Evolutionary conservation across 495 filamentous ascomycete genomes (phyloP).

Genomic region (Annulohypoxylon maeteangense): DNA sequence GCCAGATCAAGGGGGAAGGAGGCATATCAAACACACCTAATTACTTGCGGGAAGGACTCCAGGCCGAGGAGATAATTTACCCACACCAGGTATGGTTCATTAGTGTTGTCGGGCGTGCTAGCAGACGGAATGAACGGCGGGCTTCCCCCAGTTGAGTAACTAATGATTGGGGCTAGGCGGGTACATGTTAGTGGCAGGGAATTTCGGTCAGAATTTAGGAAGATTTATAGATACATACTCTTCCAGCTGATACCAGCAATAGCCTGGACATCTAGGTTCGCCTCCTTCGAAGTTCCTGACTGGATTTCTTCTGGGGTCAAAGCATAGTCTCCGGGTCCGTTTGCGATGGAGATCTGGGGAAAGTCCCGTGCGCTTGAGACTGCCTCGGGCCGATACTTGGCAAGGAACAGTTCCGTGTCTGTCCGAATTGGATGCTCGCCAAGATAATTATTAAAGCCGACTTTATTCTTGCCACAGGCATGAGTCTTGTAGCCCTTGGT

Average conservation of each 20-base stretch:
- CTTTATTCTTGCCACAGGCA: slow-evolving; percentile 55
- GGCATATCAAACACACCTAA: slow-evolving; percentile 53
- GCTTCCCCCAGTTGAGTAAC: slow-evolving; percentile 57
- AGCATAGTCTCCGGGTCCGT: slow-evolving; percentile 48
- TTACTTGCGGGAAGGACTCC: slow-evolving; percentile 72
- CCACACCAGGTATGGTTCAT: slow-evolving; percentile 84
- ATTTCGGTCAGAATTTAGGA: not conserved
- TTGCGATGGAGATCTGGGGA: slow-evolving; percentile 54
- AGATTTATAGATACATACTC: slow-evolving; percentile 24
- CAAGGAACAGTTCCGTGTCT: slow-evolving; percentile 60
- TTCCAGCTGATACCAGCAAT: slow-evolving; percentile 48
- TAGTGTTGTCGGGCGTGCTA: slow-evolving; percentile 61
- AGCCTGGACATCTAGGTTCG: slow-evolving; percentile 80
- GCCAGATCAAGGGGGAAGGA: not conserved
- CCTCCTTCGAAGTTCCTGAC: slow-evolving; percentile 64
- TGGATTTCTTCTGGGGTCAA: slow-evolving; percentile 37
- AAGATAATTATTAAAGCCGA: slow-evolving; percentile 63
- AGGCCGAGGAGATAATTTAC: slow-evolving; percentile 63
- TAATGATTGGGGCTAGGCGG: slow-evolving; percentile 49
- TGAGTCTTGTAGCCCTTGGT: slow-evolving; percentile 61
- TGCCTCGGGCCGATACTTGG: slow-evolving; percentile 61
- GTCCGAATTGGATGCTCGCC: slow-evolving; percentile 61
- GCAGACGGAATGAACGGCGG: slow-evolving; percentile 47
- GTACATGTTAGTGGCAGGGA: not conserved
- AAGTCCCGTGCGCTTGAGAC: slow-evolving; percentile 55